phyloP scores from a whole-genome alignment of 306 rosid genomes.

The Prunus campanulata region DNA sequence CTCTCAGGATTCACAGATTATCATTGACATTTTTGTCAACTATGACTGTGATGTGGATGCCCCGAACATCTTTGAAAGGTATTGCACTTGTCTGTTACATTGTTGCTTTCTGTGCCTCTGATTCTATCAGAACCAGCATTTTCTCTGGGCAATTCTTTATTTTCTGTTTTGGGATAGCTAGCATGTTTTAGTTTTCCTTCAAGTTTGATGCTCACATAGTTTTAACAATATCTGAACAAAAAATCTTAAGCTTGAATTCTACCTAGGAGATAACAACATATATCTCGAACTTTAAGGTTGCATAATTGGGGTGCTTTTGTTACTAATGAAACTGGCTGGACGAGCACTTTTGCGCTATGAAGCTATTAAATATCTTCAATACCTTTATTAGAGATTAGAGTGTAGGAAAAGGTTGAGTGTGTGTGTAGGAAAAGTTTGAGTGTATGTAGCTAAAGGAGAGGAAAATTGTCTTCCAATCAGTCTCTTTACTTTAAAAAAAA shows the following conservation, averaged over 20 bases:
- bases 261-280: neutral
- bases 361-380: neutral
- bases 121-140: slow-evolving; percentile 1
- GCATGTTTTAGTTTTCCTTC: neutral
- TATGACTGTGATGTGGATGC: slow-evolving; percentile 98
- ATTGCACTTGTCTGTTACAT: slow-evolving; percentile 36
- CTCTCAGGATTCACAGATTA: slow-evolving; percentile 85
- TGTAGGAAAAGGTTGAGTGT: neutral
- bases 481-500: neutral
- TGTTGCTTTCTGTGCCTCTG: slow-evolving; percentile 7
- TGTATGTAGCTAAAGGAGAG: neutral
- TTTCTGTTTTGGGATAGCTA: neutral
- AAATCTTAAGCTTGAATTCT: neutral
- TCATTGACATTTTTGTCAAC: slow-evolving; percentile 92
- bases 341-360: neutral
- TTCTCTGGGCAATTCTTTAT: neutral
- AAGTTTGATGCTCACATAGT: neutral
- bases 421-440: neutral
- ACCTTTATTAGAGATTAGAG: too few relatives aligned
- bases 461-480: neutral
- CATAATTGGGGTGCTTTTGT: neutral
- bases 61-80: slow-evolving; percentile 98
- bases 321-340: neutral
- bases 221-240: neutral
- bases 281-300: neutral